phyloP scores from a whole-genome alignment of 2,329 filamentous ascomycete species.

The Coniochaeta prunicola region DNA sequence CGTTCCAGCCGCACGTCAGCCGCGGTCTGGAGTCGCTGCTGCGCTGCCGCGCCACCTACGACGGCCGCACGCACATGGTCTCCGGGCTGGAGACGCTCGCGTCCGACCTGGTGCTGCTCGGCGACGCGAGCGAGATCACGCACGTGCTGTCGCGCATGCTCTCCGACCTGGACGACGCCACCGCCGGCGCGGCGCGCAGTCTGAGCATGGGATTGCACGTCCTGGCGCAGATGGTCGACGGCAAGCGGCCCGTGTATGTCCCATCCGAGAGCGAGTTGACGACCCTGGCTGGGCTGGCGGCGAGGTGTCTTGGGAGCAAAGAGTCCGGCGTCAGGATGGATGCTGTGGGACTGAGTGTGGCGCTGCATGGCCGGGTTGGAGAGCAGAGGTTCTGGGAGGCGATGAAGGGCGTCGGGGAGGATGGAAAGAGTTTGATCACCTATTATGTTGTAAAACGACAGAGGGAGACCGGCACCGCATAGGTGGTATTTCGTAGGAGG shows the following conservation, averaged over 20 bases:
- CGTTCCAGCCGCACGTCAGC: slow-evolving; percentile 61
- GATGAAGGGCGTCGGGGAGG: slow-evolving; percentile 53
- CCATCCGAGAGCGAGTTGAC: slow-evolving; percentile 45
- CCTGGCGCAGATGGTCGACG: slow-evolving; percentile 51
- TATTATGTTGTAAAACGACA: slow-evolving; percentile 73
- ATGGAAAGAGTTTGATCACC: slow-evolving; percentile 69
- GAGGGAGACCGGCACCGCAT: slow-evolving; percentile 33
- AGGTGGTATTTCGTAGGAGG: neutral
- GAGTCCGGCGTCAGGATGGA: slow-evolving; percentile 64
- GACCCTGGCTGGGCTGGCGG: slow-evolving; percentile 41
- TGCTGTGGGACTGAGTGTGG: slow-evolving; percentile 72
- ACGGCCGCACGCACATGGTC: slow-evolving; percentile 64
- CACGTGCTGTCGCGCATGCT: slow-evolving; percentile 45
- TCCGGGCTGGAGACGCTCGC: slow-evolving; percentile 67
- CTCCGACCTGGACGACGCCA: slow-evolving; percentile 36
- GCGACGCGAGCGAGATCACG: slow-evolving; percentile 54
- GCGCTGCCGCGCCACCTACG: slow-evolving; percentile 56
- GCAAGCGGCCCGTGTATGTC: slow-evolving; percentile 32
- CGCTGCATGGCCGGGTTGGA: slow-evolving; percentile 56
- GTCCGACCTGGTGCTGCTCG: slow-evolving; percentile 61
- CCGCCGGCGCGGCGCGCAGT: slow-evolving; percentile 24
- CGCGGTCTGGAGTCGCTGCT: slow-evolving; percentile 62
- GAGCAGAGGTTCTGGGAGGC: slow-evolving; percentile 60
- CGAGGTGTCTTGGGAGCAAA: slow-evolving; percentile 50
- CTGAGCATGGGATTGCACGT: slow-evolving; percentile 59